phyloP scores from a whole-genome alignment of 371 early-diverging fungal species.

The Mucor saturninus region DNA sequence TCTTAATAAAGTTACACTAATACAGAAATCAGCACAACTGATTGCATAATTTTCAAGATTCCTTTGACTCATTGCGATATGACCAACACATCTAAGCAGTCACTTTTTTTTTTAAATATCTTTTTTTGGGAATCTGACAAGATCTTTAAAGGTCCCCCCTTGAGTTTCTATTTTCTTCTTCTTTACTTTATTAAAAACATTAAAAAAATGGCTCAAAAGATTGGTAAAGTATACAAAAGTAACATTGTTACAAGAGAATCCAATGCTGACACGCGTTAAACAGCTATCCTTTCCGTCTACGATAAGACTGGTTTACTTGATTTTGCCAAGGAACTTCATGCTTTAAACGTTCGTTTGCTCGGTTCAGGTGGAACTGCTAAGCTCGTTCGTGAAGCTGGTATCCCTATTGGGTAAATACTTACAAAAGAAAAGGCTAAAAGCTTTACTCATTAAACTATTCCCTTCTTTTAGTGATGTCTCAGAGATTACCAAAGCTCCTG shows the following conservation, averaged over 20 bases:
- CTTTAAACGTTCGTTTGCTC: constrained; percentile 79
- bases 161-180: not conserved
- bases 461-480: constrained; percentile 82
- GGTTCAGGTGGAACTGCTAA: constrained; percentile 97
- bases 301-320: constrained; percentile 95
- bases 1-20: no score
- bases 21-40: no score
- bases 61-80: not conserved
- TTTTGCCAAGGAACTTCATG: constrained; percentile 83
- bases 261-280: not conserved
- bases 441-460: not conserved
- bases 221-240: constrained; percentile 22
- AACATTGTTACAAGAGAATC: not conserved
- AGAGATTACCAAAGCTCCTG: constrained; percentile 96
- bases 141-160: not conserved
- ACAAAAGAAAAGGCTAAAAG: not conserved
- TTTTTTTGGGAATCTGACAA: not conserved
- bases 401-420: constrained; percentile 79
- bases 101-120: constrained; percentile 14
- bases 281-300: constrained; percentile 94
- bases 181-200: constrained; percentile 3
- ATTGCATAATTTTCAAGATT: no score
- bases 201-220: constrained; percentile 39
- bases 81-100: constrained; percentile 29
- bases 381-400: constrained; percentile 85